phyloP scores from a whole-genome alignment of 306 rosid species.

The Rosa rugosa region DNA sequence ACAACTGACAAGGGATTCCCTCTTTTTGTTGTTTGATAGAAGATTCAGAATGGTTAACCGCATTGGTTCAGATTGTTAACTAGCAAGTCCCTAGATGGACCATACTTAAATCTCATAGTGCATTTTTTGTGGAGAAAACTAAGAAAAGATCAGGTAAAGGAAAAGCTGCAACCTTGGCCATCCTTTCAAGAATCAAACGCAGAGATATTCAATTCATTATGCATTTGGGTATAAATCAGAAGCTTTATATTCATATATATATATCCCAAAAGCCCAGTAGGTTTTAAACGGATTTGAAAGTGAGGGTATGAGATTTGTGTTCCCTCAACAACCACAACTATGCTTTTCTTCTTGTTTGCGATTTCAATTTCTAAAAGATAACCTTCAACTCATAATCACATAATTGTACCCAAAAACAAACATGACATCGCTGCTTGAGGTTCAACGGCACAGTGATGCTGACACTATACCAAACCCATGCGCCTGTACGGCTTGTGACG shows the following conservation, averaged over 20 bases:
- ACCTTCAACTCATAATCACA: neutral
- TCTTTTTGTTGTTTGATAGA: neutral
- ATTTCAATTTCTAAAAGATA: neutral
- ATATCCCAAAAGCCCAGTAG: neutral
- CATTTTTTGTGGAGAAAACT: neutral
- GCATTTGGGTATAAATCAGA: neutral
- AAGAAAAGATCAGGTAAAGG: neutral
- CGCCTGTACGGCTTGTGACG: neutral
- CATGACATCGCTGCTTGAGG: neutral
- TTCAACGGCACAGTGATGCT: conserved; percentile 17
- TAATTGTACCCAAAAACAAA: neutral
- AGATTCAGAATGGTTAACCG: neutral
- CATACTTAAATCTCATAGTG: neutral
- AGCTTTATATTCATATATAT: too few relatives aligned
- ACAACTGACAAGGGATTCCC: neutral
- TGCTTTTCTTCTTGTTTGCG: neutral
- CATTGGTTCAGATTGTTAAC: neutral
- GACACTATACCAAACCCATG: conserved; percentile 11
- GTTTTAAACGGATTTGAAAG: conserved; percentile 2
- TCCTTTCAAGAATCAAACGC: conserved; percentile 16
- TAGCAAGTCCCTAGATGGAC: neutral
- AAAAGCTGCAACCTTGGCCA: conserved; percentile 3
- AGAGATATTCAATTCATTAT: neutral
- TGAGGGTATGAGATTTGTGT: neutral
- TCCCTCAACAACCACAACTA: conserved; percentile 19